Conservation (phyloP, 768 basidiomycete species). For the Lentinula raphanica region DNA sequence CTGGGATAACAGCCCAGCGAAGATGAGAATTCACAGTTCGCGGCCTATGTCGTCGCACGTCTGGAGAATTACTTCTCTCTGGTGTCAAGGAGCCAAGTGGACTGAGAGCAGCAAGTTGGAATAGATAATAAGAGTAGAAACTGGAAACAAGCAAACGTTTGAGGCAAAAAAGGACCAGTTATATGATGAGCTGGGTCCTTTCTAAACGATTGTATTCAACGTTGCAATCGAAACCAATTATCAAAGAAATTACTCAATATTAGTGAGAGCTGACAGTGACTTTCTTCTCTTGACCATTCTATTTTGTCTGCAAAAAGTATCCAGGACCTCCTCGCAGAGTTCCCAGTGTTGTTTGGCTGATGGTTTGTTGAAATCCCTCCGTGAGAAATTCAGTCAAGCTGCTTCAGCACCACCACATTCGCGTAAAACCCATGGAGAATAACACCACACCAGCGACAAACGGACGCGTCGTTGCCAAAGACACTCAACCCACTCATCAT, state of each 20-base stretch:
- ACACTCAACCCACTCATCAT: background rate
- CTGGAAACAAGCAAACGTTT: conserved; percentile 42
- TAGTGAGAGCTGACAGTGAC: background rate
- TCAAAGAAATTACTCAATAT: background rate
- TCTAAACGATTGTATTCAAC: conserved; percentile 31
- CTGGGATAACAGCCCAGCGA: conserved; percentile 1
- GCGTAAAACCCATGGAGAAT: background rate
- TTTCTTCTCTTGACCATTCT: background rate
- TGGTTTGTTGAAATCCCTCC: too few species aligned
- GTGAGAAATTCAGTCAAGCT: too few species aligned
- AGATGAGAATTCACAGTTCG: background rate
- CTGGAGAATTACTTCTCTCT: background rate
- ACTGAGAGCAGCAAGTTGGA: background rate
- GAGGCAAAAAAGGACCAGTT: conserved; percentile 55
- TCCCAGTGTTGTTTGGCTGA: too few species aligned
- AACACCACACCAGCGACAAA: background rate
- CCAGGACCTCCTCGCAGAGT: too few species aligned
- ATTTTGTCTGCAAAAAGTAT: too few species aligned
- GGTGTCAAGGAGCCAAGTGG: conserved; percentile 9
- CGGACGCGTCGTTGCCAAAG: background rate
- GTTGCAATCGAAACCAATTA: too few species aligned
- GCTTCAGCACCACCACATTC: too few species aligned
- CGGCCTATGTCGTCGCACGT: background rate
- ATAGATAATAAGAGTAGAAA: background rate
- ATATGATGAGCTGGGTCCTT: conserved; percentile 56